Conservation (phyloP, 225 moss, liverwort and hornwort species). For the Marchantia paleacea region DNA sequence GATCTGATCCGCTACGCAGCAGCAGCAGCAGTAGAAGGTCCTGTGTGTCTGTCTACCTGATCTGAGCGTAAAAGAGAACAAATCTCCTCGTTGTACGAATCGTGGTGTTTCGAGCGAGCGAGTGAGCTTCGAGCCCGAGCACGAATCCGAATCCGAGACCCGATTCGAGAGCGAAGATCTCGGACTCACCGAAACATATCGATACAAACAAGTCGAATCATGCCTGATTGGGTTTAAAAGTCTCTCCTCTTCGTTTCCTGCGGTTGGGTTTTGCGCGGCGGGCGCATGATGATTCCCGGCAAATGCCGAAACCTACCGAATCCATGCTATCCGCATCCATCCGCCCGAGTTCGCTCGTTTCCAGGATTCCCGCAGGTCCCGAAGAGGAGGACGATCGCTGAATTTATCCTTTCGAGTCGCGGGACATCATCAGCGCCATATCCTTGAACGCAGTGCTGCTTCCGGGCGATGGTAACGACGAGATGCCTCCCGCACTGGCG, state of each 20-base stretch:
- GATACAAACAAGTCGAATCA: constrained; percentile 34
- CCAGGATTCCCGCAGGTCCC: background rate
- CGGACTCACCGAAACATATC: constrained; percentile 18
- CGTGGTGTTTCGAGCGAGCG: background rate
- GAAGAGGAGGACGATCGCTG: background rate
- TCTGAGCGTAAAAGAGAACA: background rate
- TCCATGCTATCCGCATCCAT: background rate
- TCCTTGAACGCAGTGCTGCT: constrained; percentile 40
- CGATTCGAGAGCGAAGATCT: background rate
- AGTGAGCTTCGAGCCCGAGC: background rate
- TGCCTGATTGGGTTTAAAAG: constrained; percentile 23
- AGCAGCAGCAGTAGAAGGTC: background rate
- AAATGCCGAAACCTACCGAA: background rate
- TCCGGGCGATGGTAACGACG: constrained; percentile 31
- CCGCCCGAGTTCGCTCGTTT: background rate
- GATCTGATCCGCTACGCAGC: background rate
- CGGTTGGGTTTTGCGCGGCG: background rate
- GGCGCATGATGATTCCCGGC: background rate
- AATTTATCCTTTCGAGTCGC: constrained; percentile 26
- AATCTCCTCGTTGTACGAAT: background rate
- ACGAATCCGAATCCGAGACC: background rate
- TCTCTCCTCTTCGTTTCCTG: background rate
- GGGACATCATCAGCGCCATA: constrained; percentile 36
- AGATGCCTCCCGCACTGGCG: constrained; percentile 6
- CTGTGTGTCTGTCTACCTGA: background rate